phyloP scores from a whole-genome alignment of 192 early-diverging fungal species.

The Coemansia sp. region DNA sequence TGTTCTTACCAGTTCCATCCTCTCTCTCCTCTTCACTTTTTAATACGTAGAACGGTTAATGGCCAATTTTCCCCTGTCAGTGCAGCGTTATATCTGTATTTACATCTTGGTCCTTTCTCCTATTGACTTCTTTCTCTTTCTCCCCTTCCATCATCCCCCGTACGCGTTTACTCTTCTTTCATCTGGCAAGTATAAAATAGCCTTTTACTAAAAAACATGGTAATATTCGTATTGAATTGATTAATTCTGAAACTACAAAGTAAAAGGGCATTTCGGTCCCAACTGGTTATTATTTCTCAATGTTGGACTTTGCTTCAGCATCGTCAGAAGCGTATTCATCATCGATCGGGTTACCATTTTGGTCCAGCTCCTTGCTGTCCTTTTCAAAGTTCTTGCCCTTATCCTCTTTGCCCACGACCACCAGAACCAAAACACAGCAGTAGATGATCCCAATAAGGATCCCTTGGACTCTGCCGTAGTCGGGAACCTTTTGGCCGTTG shows the following conservation, averaged over 20 bases:
- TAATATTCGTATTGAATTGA: too few relatives aligned
- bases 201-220: too few relatives aligned
- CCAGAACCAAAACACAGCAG: constrained; percentile 43
- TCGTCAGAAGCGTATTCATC: not conserved
- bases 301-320: not conserved
- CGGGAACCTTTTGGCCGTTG: constrained; percentile 45
- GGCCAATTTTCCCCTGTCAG: not conserved
- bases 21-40: too few relatives aligned
- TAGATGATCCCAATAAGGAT: constrained; percentile 60
- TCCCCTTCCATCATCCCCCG: too few relatives aligned
- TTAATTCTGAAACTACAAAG: too few relatives aligned
- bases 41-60: not conserved
- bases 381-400: constrained; percentile 54
- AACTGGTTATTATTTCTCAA: not conserved
- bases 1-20: not conserved
- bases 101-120: not conserved
- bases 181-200: too few relatives aligned
- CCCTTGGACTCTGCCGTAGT: constrained; percentile 58
- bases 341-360: not conserved
- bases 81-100: not conserved
- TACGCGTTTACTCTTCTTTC: too few relatives aligned
- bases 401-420: constrained; percentile 60
- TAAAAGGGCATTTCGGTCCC: too few relatives aligned
- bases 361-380: not conserved
- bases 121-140: not conserved